Conservation (phyloP, 2,329 filamentous ascomycete genomes). For the Fusarium miscanthi region DNA sequence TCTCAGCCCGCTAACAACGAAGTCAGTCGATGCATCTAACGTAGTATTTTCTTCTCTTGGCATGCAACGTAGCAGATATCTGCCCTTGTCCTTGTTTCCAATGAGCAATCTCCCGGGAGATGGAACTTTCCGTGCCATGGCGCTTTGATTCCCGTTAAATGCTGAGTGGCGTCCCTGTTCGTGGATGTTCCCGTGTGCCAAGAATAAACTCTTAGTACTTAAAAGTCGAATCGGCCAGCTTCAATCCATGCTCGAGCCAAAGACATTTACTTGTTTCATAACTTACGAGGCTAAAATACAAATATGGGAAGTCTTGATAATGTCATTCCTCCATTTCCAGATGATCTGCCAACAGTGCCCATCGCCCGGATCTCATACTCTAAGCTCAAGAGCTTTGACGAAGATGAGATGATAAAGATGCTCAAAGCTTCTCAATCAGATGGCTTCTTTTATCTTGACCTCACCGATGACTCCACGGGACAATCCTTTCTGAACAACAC, state of each 20-base stretch:
- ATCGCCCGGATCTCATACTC: background rate
- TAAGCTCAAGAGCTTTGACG: background rate
- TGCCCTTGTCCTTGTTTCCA: background rate
- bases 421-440: background rate
- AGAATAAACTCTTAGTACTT: background rate
- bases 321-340: background rate
- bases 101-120: background rate
- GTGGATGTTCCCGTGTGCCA: background rate
- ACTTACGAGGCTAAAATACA: background rate
- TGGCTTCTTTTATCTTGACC: background rate
- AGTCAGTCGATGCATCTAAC: too few species aligned
- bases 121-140: background rate
- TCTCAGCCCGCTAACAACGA: too few species aligned
- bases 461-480: accelerated
- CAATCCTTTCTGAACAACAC: background rate
- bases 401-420: background rate
- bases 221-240: background rate
- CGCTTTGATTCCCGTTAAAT: accelerated
- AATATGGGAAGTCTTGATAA: background rate
- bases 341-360: background rate
- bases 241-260: background rate
- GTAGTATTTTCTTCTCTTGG: background rate
- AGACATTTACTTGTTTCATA: background rate
- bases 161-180: background rate
- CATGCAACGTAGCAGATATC: background rate